Evolutionary conservation across 1,284 basidiomycete genomes (phyloP).

Genomic region (Boletus sp.): DNA sequence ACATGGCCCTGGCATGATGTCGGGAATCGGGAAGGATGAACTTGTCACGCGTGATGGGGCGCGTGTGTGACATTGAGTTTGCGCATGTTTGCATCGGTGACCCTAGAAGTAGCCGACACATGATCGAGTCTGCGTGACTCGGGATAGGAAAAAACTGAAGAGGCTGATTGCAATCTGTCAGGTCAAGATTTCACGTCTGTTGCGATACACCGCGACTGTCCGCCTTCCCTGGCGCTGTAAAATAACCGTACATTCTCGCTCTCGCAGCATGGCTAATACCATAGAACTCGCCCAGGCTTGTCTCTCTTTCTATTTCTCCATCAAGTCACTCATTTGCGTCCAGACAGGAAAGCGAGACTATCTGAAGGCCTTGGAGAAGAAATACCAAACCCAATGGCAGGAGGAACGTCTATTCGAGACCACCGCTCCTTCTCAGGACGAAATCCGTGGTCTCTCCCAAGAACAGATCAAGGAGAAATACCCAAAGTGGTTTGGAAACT

Average conservation of each 20-base stretch:
- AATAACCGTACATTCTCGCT: conserved; percentile 25
- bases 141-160: conserved; percentile 13
- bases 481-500: conserved; percentile 97
- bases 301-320: background rate
- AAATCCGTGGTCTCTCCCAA: conserved; percentile 59
- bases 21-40: conserved; percentile 3
- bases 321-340: conserved; percentile 8
- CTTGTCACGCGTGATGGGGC: conserved; percentile 31
- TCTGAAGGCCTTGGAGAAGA: conserved; percentile 77
- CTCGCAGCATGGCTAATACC: conserved; percentile 45
- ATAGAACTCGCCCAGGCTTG: conserved; percentile 53
- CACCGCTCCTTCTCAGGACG: conserved; percentile 70
- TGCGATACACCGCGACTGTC: conserved; percentile 19
- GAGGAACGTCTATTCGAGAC: conserved; percentile 76
- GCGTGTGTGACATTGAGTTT: conserved; percentile 31
- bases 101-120: conserved; percentile 11
- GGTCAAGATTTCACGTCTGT: conserved; percentile 27
- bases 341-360: conserved; percentile 93
- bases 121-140: conserved; percentile 22
- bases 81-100: conserved; percentile 20
- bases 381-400: conserved; percentile 82
- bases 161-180: conserved; percentile 26
- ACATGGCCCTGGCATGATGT: conserved; percentile 45
- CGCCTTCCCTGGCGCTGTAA: conserved; percentile 35
- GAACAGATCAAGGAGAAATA: conserved; percentile 67